phyloP scores from a whole-genome alignment of 441 rosid genomes.

The Erodium texanum region DNA sequence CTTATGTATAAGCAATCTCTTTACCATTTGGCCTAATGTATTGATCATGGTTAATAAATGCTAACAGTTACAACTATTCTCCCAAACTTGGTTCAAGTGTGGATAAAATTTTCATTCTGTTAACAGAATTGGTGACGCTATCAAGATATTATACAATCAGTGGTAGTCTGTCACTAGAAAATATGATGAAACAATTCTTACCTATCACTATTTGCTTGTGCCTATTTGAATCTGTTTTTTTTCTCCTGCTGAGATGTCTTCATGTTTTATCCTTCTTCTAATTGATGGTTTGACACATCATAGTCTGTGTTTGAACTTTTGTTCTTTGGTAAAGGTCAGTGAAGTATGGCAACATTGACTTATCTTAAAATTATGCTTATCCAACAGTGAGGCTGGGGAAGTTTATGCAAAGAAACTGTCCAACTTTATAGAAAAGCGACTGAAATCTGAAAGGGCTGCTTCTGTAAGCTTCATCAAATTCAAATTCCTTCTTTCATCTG shows the following conservation, averaged over 20 bases:
- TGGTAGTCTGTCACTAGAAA: neutral
- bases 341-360: neutral
- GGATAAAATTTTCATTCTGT: neutral
- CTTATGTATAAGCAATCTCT: neutral
- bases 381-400: constrained; percentile 73
- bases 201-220: neutral
- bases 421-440: constrained; percentile 81
- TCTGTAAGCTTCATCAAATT: constrained; percentile 56
- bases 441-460: constrained; percentile 94
- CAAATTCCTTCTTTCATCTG: constrained; percentile 9
- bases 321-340: neutral
- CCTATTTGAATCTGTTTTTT: neutral
- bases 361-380: constrained; percentile 13
- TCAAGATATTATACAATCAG: neutral
- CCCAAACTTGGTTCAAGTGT: neutral
- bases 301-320: neutral
- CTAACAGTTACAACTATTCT: neutral
- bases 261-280: neutral
- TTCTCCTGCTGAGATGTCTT: neutral
- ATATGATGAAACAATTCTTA: neutral
- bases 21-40: neutral
- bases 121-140: neutral
- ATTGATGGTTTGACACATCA: neutral
- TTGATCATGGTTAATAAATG: constrained; percentile 4
- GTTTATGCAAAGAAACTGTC: constrained; percentile 83